Base-by-base conservation (phyloP, 192 early-diverging fungal genomes). In the Dimargaris verticillata region DNA sequence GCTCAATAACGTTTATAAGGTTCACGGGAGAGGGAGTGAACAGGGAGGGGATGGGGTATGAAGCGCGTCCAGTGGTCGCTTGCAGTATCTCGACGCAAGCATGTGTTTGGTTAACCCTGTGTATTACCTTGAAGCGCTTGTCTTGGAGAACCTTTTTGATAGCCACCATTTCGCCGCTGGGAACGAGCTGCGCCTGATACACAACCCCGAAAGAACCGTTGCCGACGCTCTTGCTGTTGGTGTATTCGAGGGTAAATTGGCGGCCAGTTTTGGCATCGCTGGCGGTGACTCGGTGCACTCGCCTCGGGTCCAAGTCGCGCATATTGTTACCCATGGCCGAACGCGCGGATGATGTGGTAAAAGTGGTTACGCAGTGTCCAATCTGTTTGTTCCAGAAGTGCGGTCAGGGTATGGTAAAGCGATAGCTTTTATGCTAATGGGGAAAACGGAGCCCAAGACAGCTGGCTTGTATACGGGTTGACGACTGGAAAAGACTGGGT, bases 121-220 rank as follows among this genome's bases (percentile, higher is more conserved):
- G 76, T 24, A 89, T 86, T 57, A 86, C 88, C 70, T 92, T 88
- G 69, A 89, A 88, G 63, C 89, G 88, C 64, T 92, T 92, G 66
- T 92, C 89, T 48, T 89, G 74, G 24, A 88, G 82, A 66, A 92
- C 89, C 42, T 93, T 83, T 73, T 99, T 99, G 60, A 99, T 74
- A 24, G 96, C 96, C 10, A 99, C 93, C n/a, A 97, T 88, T 63
- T 94, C 93, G 66, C 86, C 86, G 20, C 86, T 92, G 46, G 93
- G 90, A 62, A 85, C 74, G 76, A 94, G 92, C 70, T 97, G 93
- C 3, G 95, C 97, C 74, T 97, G 97, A 83, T 99, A 99, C 4
- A 99, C 97, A 57, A 97, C 92, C 41, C 93, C 95, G 69, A 97
- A 99, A 4, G 97, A 96, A 61, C 88, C 83, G 81, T 60, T 42